Evolutionary conservation across 257 asterid species (phyloP), one percentile per base, ranked within the genome.

Genomic region (Fraxinus pennsylvanica): DNA sequence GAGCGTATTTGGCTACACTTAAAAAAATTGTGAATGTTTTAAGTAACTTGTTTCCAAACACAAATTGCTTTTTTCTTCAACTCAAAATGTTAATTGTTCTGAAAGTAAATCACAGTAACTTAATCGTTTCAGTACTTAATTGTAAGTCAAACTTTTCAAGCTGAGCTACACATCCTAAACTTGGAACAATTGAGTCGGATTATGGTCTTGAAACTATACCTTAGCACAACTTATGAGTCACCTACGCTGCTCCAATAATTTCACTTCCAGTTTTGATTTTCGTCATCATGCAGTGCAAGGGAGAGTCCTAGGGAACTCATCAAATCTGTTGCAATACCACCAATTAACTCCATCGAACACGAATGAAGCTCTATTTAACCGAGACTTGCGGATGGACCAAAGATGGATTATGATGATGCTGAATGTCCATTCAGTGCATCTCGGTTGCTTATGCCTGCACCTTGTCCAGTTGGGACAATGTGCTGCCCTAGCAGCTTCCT

Each of bases 381-480:
- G 90, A 86, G 94, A 85, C 82, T 59, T 41, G 80, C 82, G 87
- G 76, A 78, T 85, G 87, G 86, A 57, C 50, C 35, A 75, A 81
- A 70, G 79, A 57, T 76, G 73, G 22, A 65, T 52, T 68, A 30
- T 36, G 63, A 72, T 71, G 72, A 73, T 65, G 36, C 61, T 72
- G 71, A 74, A 84, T 77, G 79, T 67, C 91, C 90, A 83, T 73
- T 82, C 90, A 79, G 81, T 73, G 59, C 6, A 74, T 84, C 97
- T 86, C 95, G 87, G 94, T 86, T 83, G 79, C 79, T 77, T 83
- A 83, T 91, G 99, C 99, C 99, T 92, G 99, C 97, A 92, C 91
- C 99, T 90, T 76, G 73, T 85, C 88, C 90, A 86, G 85, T 77
- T 61, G 84, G 73, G 85, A 82, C 68, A 76, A 74, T 76, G 82